phyloP scores from a whole-genome alignment of 257 asterid species.

The Parsonsia alboflavescens region DNA sequence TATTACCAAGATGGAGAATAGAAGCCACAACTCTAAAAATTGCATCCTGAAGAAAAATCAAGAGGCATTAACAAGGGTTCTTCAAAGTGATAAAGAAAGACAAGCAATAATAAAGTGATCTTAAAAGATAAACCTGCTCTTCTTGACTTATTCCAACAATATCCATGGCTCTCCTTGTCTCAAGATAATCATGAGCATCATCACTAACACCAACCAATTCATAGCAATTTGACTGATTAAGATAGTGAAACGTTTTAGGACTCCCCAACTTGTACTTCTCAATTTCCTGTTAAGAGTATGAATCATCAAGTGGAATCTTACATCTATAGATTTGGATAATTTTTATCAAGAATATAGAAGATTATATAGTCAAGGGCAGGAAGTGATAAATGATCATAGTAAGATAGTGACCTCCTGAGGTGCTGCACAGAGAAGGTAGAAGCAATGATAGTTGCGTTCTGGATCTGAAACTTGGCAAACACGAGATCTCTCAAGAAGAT shows the following conservation, averaged over 20 bases:
- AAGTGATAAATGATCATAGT: conserved; percentile 11
- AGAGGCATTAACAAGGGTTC: conserved; percentile 20
- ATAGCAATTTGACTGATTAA: conserved; percentile 80
- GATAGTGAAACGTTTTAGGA: conserved; percentile 83
- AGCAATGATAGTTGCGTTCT: conserved; percentile 94
- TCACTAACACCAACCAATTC: conserved; percentile 86
- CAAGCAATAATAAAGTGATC: conserved; percentile 14
- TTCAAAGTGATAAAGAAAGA: neutral
- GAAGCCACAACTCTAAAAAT: conserved; percentile 96
- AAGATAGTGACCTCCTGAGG: conserved; percentile 67
- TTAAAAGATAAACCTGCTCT: conserved; percentile 63
- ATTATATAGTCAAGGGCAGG: conserved; percentile 10
- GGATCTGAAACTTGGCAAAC: conserved; percentile 98
- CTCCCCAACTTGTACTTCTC: conserved; percentile 78
- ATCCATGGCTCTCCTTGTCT: conserved; percentile 98
- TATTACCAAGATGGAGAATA: conserved; percentile 90
- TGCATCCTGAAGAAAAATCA: conserved; percentile 61
- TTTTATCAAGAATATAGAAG: conserved; percentile 1
- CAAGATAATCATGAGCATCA: conserved; percentile 89
- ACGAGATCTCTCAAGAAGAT: conserved; percentile 97
- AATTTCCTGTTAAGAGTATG: conserved; percentile 54
- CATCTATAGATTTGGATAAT: conserved; percentile 9
- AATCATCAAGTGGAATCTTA: conserved; percentile 21
- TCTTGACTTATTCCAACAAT: conserved; percentile 84
- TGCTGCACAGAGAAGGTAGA: conserved; percentile 96